A percentile compares a stretch with the other conserved stretches of the same genome.
Evolutionary conservation across 1,139 yeast genomes (phyloP).

Genomic region (Zygoascus sp.): DNA sequence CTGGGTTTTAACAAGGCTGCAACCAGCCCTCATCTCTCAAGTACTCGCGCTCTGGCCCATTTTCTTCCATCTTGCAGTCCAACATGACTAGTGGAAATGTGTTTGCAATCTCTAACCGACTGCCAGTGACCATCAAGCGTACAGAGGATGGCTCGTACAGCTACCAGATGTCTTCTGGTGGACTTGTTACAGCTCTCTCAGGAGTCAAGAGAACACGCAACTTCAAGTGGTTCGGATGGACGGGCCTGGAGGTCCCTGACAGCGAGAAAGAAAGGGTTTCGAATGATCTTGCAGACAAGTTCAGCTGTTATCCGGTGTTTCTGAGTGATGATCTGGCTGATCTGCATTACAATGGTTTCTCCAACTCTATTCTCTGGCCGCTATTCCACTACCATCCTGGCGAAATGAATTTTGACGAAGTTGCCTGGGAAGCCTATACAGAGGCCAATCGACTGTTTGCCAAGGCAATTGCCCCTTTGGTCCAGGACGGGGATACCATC

Average conservation of each 20-base stretch:
- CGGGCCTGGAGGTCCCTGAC: slow-evolving; percentile 74
- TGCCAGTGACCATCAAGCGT: slow-evolving; percentile 86
- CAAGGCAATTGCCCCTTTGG: slow-evolving; percentile 61
- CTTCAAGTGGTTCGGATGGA: slow-evolving; percentile 99
- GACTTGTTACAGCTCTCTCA: slow-evolving; percentile 91
- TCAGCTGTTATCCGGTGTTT: slow-evolving; percentile 88
- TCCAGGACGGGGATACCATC: slow-evolving; percentile 78
- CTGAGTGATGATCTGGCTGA: slow-evolving; percentile 87
- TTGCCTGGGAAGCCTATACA: slow-evolving; percentile 96
- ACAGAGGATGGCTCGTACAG: slow-evolving; percentile 61
- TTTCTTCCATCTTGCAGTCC: too few species aligned
- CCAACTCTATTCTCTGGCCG: slow-evolving; percentile 94
- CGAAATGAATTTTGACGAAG: slow-evolving; percentile 96
- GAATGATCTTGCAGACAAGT: slow-evolving; percentile 64
- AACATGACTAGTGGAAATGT: slow-evolving; percentile 49
- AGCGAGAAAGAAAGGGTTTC: slow-evolving; percentile 67
- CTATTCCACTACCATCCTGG: slow-evolving; percentile 98
- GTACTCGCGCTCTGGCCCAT: neutral
- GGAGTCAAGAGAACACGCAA: slow-evolving; percentile 81
- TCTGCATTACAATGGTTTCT: slow-evolving; percentile 92
- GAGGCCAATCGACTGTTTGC: slow-evolving; percentile 90
- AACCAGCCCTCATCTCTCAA: neutral
- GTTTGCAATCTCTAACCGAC: slow-evolving; percentile 86
- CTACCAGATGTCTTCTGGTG: slow-evolving; percentile 92
- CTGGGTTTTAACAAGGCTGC: too few species aligned